Evolutionary conservation across 305 asterid species (phyloP).

Genomic region (Ruellia speciosa): DNA sequence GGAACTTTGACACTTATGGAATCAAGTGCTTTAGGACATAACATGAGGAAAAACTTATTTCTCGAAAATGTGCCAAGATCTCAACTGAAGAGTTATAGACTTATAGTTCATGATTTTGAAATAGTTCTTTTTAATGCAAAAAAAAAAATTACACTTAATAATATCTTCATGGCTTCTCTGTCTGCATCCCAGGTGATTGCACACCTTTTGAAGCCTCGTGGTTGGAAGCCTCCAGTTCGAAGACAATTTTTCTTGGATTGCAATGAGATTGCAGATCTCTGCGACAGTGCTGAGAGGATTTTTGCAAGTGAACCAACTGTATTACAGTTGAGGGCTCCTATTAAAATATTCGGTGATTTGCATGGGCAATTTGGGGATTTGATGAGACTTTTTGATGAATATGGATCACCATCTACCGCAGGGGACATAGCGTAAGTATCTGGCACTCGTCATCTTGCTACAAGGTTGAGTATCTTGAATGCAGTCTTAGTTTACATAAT

Average conservation of each 20-base stretch:
- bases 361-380: constrained; percentile 99
- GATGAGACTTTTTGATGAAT: constrained; percentile 96
- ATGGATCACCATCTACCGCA: constrained; percentile 98
- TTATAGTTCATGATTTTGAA: constrained; percentile 9
- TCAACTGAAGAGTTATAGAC: not conserved
- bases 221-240: constrained; percentile 98
- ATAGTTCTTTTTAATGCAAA: constrained; percentile 13
- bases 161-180: constrained; percentile 15
- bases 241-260: constrained; percentile 95
- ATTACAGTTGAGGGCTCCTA: constrained; percentile 91
- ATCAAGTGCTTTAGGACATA: constrained; percentile 12
- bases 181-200: constrained; percentile 60
- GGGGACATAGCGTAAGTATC: constrained; percentile 91
- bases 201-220: constrained; percentile 95
- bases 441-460: constrained; percentile 2
- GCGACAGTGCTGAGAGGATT: constrained; percentile 91
- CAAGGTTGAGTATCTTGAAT: constrained; percentile 11
- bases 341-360: constrained; percentile 96
- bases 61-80: constrained; percentile 3
- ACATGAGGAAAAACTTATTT: constrained; percentile 6
- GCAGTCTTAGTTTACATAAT: constrained; percentile 8
- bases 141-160: not conserved
- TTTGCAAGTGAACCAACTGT: constrained; percentile 93
- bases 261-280: constrained; percentile 97
- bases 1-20: not conserved